Base-by-base conservation (phyloP, 2,329 filamentous ascomycete species). In the Aspergillus sp. region DNA sequence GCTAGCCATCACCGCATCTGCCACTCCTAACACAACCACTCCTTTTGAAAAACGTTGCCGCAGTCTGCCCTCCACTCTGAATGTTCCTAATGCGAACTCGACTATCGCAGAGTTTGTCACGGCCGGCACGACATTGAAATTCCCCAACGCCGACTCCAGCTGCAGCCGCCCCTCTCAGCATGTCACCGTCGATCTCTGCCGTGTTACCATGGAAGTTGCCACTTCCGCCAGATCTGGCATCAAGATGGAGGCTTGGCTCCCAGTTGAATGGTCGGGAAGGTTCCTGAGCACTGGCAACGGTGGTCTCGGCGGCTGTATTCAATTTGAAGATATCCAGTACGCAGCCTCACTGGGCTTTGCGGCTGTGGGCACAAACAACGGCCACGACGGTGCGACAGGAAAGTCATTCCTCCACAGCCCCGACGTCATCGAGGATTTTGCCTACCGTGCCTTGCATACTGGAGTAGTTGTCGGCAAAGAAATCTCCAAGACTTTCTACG, bases 261-360 rank as follows among this genome's bases (percentile, higher is more conserved):
- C 74, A 0, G 60, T 61, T 5, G 54, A 68, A 7, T 77, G 74
- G 59, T 68, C 63, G 1, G 72, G 66, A 0, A 66, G 71, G 4
- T 75, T 74, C 37, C 39, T 77, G 34, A 70, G 67, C 13, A 74
- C 71, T 0, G 74, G 74, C 0, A 77, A 77, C 40, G 72, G 73
- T 0, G 74, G 74, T 2, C 55, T 74, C 9, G 67, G 66, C 32
- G 72, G 73, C 9, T 76, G 75, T 69, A 52, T 70, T 27, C 66
- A 70, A 51, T 70, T 75, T 46, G 59, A 68, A 45, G 72, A 69
- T 48, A 56, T 68, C 27, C 69, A 62, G 1, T 76, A 76, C 35
- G 65, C 68, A 1, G 57, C 65, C 6, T 50, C 59, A 0, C 58
- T 68, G 11, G 71, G 71, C 0, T 76, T 77, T 42, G 66, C 72